phyloP scores from a whole-genome alignment of 768 basidiomycete genomes.

The Leccinum pellstonianum region DNA sequence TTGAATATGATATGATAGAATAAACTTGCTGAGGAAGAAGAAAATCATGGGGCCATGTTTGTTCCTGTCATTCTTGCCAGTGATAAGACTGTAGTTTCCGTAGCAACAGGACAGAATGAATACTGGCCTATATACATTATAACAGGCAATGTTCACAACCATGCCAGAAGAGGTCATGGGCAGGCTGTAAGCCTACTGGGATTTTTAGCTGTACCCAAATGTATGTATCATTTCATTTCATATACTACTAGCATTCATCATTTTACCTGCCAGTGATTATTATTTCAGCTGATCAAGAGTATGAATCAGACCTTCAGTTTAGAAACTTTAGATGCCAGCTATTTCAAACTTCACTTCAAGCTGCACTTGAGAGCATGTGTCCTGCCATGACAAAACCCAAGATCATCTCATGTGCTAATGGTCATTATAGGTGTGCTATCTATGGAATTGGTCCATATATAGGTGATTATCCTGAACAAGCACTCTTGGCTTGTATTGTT shows the following conservation, averaged over 20 bases:
- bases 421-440: conserved; percentile 6
- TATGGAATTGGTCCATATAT: conserved; percentile 40
- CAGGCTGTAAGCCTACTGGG: background rate
- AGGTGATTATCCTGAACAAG: conserved; percentile 42
- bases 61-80: background rate
- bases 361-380: background rate
- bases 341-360: background rate
- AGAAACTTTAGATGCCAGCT: background rate
- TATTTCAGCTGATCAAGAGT: background rate
- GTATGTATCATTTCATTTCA: background rate
- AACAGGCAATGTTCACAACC: background rate
- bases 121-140: background rate
- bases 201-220: background rate
- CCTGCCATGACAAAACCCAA: background rate
- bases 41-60: background rate
- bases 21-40: background rate
- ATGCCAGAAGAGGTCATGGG: background rate
- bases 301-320: background rate
- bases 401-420: conserved; percentile 19
- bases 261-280: too few relatives aligned
- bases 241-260: too few relatives aligned
- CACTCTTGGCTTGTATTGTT: conserved; percentile 12
- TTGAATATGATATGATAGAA: background rate
- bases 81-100: background rate
- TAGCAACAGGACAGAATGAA: background rate